A percentile compares a stretch with the other conserved stretches of the same genome.
phyloP scores from a whole-genome alignment of 108 stramenopile genomes.

The Skeletonema marinoi region DNA sequence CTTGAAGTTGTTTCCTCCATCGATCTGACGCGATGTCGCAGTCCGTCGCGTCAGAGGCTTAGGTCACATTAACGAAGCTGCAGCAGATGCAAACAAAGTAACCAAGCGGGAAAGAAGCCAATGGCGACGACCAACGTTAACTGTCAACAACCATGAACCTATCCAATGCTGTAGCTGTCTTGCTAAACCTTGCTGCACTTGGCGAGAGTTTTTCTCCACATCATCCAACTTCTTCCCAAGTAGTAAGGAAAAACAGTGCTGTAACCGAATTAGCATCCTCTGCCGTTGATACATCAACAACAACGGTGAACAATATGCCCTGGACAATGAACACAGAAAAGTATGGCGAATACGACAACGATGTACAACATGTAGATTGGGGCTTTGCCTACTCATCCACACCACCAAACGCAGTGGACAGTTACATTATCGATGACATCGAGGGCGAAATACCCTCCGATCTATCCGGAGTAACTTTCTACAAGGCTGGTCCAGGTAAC shows the following conservation, averaged over 20 bases:
- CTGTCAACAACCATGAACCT: background rate
- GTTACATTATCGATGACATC: background rate
- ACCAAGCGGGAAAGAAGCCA: too few species aligned
- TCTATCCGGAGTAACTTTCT: constrained; percentile 7
- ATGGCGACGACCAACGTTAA: too few species aligned
- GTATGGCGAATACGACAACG: background rate
- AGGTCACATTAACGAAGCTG: too few species aligned
- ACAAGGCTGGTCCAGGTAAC: constrained; percentile 18
- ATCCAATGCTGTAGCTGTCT: background rate
- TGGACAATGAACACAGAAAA: constrained; percentile 3
- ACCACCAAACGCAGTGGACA: background rate
- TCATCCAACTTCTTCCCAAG: background rate
- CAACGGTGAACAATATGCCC: background rate
- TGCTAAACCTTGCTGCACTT: background rate
- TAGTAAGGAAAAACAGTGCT: background rate
- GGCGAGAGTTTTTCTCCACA: constrained; percentile 1
- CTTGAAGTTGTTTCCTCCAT: too few species aligned
- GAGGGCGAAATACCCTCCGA: constrained; percentile 7
- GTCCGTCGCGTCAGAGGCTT: too few species aligned
- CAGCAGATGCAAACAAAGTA: too few species aligned
- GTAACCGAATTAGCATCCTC: background rate
- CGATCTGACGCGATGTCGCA: too few species aligned
- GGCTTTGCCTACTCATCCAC: constrained; percentile 4
- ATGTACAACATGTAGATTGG: constrained; percentile 3
- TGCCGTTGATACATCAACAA: background rate